These are phyloP conservation scores for Apiospora koreana DNA, from an alignment of 2,329 filamentous ascomycete species.

Conservation along the genomic window DNA sequence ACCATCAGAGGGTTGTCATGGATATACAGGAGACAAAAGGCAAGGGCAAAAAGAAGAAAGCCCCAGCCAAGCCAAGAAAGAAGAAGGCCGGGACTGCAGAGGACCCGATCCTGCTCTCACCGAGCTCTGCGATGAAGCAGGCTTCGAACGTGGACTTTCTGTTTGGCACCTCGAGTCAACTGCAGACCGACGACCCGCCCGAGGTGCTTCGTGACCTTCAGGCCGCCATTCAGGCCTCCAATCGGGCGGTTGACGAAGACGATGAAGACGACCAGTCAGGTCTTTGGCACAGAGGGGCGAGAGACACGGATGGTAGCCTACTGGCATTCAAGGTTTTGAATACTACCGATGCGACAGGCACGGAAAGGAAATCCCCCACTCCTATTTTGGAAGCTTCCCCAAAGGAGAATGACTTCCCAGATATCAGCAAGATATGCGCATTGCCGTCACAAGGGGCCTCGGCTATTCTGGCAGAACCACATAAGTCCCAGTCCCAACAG, in stretches of 20 bases:
- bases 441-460: neutral
- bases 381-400: slow-evolving; percentile 35
- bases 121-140: slow-evolving; percentile 65
- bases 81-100: slow-evolving; percentile 39
- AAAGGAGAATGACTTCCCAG: slow-evolving; percentile 25
- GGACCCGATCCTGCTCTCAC: slow-evolving; percentile 64
- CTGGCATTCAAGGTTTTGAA: slow-evolving; percentile 65
- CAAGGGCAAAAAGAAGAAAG: slow-evolving; percentile 41
- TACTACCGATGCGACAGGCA: neutral
- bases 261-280: slow-evolving; percentile 42
- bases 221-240: slow-evolving; percentile 61
- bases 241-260: slow-evolving; percentile 41
- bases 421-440: slow-evolving; percentile 28
- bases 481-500: neutral
- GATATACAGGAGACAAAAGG: slow-evolving; percentile 31
- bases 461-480: neutral
- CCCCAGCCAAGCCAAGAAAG: slow-evolving; percentile 32
- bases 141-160: slow-evolving; percentile 73
- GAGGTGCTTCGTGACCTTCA: slow-evolving; percentile 64
- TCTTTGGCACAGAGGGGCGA: slow-evolving; percentile 72
- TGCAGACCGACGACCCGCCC: slow-evolving; percentile 73
- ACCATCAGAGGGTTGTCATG: slow-evolving; percentile 34
- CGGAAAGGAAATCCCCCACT: neutral
- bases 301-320: slow-evolving; percentile 65
- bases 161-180: slow-evolving; percentile 84